Evolutionary conservation across 768 basidiomycete genomes (phyloP).

Genomic region (Tephrocybe sp.): DNA sequence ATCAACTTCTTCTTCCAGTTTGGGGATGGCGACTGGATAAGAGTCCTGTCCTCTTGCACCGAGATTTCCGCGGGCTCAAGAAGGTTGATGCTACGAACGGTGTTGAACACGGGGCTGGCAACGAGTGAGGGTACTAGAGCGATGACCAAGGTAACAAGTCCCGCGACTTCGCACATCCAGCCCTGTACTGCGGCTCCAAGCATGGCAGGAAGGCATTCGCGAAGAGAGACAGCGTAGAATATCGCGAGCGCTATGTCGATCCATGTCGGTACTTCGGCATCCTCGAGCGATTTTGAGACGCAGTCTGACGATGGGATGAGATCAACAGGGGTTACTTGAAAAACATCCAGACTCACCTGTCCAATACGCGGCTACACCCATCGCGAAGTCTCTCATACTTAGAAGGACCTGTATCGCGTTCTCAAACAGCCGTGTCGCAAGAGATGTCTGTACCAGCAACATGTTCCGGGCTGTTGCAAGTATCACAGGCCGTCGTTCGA

Average conservation of each 20-base stretch:
- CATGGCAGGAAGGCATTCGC: constrained; percentile 6
- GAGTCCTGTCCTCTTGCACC: constrained; percentile 1
- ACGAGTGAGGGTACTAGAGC: constrained; percentile 3
- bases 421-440: background rate
- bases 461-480: background rate
- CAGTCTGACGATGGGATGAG: background rate
- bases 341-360: background rate
- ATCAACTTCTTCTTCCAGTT: constrained; percentile 8
- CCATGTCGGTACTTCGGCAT: background rate
- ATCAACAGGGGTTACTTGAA: background rate
- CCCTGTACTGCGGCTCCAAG: background rate
- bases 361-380: background rate
- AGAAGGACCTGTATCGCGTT: background rate
- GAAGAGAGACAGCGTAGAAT: constrained; percentile 1
- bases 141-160: too few species aligned
- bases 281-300: too few species aligned
- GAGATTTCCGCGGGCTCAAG: background rate
- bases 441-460: background rate
- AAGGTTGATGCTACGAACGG: constrained; percentile 2
- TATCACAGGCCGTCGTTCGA: background rate
- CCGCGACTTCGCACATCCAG: constrained; percentile 7
- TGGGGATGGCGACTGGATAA: constrained; percentile 6
- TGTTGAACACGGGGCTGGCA: background rate
- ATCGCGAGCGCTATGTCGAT: constrained; percentile 1
- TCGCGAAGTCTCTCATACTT: background rate